These are phyloP conservation scores for Globisporangium mamillatum DNA, from an alignment of 352 stramenopile species.

Conservation along the genomic window DNA sequence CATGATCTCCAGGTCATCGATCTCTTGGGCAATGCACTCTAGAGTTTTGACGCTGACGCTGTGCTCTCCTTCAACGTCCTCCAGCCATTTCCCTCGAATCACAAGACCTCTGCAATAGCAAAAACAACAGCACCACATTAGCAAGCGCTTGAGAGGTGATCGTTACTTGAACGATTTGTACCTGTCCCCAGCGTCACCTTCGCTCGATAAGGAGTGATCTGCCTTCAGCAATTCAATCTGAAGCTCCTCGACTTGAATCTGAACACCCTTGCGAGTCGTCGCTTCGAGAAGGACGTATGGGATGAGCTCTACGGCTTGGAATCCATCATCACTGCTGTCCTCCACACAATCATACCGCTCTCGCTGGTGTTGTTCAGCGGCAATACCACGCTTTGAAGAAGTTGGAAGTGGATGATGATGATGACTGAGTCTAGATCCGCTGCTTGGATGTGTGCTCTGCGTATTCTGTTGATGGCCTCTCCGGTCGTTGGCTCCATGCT, in stretches of 20 bases:
- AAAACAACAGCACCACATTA: constrained; percentile 2
- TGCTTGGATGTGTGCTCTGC: neutral
- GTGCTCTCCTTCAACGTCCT: constrained; percentile 32
- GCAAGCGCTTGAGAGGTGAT: neutral
- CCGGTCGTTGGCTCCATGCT: neutral
- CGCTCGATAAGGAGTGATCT: neutral
- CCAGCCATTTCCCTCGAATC: constrained; percentile 43
- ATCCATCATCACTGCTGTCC: constrained; percentile 13
- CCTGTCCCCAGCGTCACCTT: constrained; percentile 41
- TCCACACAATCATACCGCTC: constrained; percentile 13
- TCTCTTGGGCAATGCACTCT: constrained; percentile 46
- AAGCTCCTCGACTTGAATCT: constrained; percentile 55
- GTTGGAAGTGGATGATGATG: neutral
- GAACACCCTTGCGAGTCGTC: constrained; percentile 55
- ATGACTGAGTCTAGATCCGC: neutral
- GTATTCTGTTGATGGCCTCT: neutral
- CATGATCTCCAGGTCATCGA: constrained; percentile 74
- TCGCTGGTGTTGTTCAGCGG: neutral
- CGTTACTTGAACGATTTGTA: constrained; percentile 14
- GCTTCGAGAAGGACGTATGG: constrained; percentile 60
- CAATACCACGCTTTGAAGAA: neutral
- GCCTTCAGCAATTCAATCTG: constrained; percentile 46
- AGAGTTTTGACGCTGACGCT: constrained; percentile 33
- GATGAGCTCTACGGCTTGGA: constrained; percentile 27
- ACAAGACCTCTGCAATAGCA: constrained; percentile 41